Conservation (phyloP, 164 flowering plant genomes). For the Chloranthus sessilifolius region DNA sequence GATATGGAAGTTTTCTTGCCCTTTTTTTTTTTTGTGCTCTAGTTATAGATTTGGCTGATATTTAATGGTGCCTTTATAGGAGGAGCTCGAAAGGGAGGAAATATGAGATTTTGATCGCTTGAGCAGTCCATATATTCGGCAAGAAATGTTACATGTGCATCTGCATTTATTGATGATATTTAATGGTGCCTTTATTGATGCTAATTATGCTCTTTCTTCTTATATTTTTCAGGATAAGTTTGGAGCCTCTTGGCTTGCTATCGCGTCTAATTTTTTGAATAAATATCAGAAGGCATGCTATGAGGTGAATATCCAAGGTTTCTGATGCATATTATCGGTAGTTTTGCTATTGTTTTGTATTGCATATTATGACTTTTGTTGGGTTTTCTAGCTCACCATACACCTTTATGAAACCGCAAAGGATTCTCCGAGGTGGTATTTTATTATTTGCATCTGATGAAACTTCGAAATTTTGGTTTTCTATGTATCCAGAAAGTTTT, state of each 20-base stretch:
- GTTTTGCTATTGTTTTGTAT: too few relatives aligned
- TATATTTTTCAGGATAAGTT: constrained; percentile 64
- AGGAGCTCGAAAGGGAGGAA: constrained; percentile 93
- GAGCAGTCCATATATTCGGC: constrained; percentile 67
- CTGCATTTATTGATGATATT: neutral
- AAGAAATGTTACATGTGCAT: constrained; percentile 58
- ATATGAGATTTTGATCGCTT: constrained; percentile 87
- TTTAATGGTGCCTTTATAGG: constrained; percentile 33
- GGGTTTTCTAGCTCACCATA: neutral
- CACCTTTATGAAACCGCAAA: too few relatives aligned
- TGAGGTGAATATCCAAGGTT: constrained; percentile 71
- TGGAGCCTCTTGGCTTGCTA: constrained; percentile 69
- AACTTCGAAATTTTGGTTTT: too few relatives aligned
- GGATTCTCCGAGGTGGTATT: too few relatives aligned
- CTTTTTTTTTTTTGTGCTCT: neutral
- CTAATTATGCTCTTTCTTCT: neutral
- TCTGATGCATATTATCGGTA: too few relatives aligned
- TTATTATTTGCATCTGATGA: too few relatives aligned
- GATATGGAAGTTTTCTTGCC: neutral
- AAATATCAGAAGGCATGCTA: constrained; percentile 69
- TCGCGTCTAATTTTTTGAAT: constrained; percentile 69
- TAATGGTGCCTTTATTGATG: neutral
- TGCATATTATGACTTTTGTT: too few relatives aligned
- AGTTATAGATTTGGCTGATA: neutral
- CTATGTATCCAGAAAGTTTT: too few relatives aligned